Base-by-base conservation (phyloP, 331 rosid genomes). In the Pyrus hybrid region DNA sequence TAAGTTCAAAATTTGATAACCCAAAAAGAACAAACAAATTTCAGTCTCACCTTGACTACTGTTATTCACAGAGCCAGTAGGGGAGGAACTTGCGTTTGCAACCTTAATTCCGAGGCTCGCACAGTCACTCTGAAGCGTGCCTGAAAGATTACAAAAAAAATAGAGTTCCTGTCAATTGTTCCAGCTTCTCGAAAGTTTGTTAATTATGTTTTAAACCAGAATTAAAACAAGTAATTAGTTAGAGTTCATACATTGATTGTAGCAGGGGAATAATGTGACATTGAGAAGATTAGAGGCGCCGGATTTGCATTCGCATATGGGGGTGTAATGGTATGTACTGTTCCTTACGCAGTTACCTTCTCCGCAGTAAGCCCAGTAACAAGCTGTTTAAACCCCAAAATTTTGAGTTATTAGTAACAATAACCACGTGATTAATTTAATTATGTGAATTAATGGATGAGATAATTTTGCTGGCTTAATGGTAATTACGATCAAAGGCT, bases 341-440 rank as follows among this genome's bases (percentile, higher is more conserved):
- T 91, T 90, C 76, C 43, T 76, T 0, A 10, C 41, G 80, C 98
- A 93, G 2, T 0, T 23, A 3, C 97, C 98, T 69, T 80, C 88
- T 32, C 98, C 98, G 76, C 98, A 93, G 70, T 93, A 93, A 1
- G 83, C 86, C 97, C 96, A 93, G 76, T 83, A 81, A 86, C 98
- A 93, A 76, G 96, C 98, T 93, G 63, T 20, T 35, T 65, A 21
- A 75, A 14, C 22, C n/a, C 72, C 61, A 25, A 77, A 23, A 49
- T 12, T 3, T 17, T 20, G 4, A 5, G 26, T 12, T 7, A 23
- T 29, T 68, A 47, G 2, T 17, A 23, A 16, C 10, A 58, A 5
- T 68, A 58, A 29, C 9, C 65, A 8, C 28, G 13, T 45, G 16
- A 72, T 26, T 26, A 26, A 26, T 26, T 56, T 29, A 30, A 41